Conservation (phyloP, 106 monocot genomes). For the Acorus calamus region DNA sequence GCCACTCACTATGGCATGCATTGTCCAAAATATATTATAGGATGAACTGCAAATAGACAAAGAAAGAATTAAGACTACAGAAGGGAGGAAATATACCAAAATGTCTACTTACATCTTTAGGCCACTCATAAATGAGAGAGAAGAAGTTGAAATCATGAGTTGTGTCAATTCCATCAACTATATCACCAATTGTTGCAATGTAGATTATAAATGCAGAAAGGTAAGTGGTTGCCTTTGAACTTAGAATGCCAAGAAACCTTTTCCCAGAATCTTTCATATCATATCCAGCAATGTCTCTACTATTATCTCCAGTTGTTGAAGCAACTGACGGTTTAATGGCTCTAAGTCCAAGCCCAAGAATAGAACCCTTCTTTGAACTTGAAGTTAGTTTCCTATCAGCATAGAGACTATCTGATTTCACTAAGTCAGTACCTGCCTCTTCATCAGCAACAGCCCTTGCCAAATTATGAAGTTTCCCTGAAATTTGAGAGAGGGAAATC, state of each 20-base stretch:
- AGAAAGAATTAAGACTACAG: too few relatives aligned
- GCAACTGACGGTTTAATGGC: constrained; percentile 23
- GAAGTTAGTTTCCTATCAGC: constrained; percentile 27
- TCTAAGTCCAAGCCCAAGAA: constrained; percentile 72
- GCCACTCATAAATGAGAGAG: constrained; percentile 90
- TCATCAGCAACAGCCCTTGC: constrained; percentile 80
- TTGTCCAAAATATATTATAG: too few relatives aligned
- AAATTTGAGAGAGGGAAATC: constrained; percentile 8
- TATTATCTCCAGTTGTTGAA: constrained; percentile 26
- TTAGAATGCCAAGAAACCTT: constrained; percentile 40
- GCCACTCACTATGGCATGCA: too few relatives aligned
- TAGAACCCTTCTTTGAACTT: constrained; percentile 35
- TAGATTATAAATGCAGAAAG: constrained; percentile 91
- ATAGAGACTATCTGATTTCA: constrained; percentile 31
- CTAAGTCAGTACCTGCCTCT: constrained; percentile 40
- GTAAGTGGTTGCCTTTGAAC: constrained; percentile 69
- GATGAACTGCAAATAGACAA: too few relatives aligned
- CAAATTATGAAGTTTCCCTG: constrained; percentile 96
- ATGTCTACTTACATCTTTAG: constrained; percentile 81
- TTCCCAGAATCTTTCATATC: constrained; percentile 48
- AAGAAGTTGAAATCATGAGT: constrained; percentile 99
- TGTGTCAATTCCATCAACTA: constrained; percentile 93
- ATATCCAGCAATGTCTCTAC: constrained; percentile 19
- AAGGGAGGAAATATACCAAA: too few relatives aligned
- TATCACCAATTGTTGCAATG: constrained; percentile 92